phyloP scores from a whole-genome alignment of 768 basidiomycete species.

The Phanerochaete sordida region DNA sequence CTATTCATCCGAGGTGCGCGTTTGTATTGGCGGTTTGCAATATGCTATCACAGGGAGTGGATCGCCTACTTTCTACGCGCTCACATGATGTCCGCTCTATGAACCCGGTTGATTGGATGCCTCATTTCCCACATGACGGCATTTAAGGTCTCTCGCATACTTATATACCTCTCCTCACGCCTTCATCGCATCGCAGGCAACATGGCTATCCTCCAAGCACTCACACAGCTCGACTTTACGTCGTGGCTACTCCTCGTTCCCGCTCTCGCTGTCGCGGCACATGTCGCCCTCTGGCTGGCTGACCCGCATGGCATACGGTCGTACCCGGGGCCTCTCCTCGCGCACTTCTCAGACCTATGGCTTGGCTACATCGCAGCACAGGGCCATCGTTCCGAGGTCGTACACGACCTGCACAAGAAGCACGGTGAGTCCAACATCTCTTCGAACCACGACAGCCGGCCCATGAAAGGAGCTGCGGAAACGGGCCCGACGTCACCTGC shows the following conservation, averaged over 20 bases:
- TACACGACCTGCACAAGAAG: constrained; percentile 71
- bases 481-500: background rate
- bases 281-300: constrained; percentile 47
- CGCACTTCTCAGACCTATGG: constrained; percentile 73
- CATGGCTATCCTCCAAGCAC: constrained; percentile 15
- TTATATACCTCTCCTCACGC: background rate
- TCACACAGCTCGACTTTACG: constrained; percentile 10
- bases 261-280: constrained; percentile 20
- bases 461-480: background rate
- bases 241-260: constrained; percentile 18
- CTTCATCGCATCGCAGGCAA: background rate
- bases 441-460: background rate
- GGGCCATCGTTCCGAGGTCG: constrained; percentile 73
- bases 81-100: background rate
- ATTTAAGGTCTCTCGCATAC: background rate
- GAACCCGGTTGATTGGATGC: background rate
- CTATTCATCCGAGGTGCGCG: background rate
- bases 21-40: too few species aligned
- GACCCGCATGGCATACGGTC: constrained; percentile 58
- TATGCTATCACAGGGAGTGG: background rate
- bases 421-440: constrained; percentile 49
- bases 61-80: background rate
- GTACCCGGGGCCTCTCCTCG: constrained; percentile 46
- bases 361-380: constrained; percentile 57
- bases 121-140: background rate